phyloP scores from a whole-genome alignment of 2,329 filamentous ascomycete species.

The Aciculosporium take region DNA sequence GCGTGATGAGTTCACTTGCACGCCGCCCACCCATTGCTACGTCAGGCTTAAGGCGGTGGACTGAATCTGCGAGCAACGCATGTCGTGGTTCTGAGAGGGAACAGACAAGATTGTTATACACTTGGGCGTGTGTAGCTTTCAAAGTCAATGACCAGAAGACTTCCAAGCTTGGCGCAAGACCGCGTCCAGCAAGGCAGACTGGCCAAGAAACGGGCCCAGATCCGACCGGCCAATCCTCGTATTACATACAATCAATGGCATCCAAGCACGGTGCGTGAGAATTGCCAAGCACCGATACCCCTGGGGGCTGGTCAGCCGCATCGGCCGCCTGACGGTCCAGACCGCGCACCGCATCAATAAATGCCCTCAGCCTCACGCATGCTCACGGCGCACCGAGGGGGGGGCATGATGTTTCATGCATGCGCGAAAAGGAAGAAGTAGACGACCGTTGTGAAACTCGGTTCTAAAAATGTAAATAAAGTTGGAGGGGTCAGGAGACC shows the following conservation, averaged over 20 bases:
- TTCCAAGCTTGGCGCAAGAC: too few relatives aligned
- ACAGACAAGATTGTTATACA: too few relatives aligned
- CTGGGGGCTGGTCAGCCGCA: not conserved
- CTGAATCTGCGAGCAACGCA: not conserved
- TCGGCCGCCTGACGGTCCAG: not conserved
- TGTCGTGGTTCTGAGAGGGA: too few relatives aligned
- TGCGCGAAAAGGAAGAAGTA: not conserved
- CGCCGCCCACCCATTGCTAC: not conserved
- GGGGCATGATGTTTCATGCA: not conserved
- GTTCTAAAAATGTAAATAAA: not conserved
- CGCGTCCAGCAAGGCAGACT: not conserved
- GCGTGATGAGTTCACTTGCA: not conserved
- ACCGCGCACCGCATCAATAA: constrained; percentile 3
- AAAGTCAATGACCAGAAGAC: too few relatives aligned
- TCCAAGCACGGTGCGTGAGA: not conserved
- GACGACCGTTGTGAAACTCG: not conserved
- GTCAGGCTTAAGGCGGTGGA: not conserved
- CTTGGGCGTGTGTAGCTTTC: too few relatives aligned
- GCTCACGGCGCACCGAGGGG: not conserved
- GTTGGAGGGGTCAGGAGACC: too few relatives aligned
- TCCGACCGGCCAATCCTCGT: not conserved
- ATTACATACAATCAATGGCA: not conserved
- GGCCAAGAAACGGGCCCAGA: not conserved
- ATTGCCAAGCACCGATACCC: not conserved
- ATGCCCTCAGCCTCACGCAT: constrained; percentile 5